Evolutionary conservation across 2,329 filamentous ascomycete genomes (phyloP), one percentile per base, ranked within the genome.

Genomic region (Aspergillus texensis): DNA sequence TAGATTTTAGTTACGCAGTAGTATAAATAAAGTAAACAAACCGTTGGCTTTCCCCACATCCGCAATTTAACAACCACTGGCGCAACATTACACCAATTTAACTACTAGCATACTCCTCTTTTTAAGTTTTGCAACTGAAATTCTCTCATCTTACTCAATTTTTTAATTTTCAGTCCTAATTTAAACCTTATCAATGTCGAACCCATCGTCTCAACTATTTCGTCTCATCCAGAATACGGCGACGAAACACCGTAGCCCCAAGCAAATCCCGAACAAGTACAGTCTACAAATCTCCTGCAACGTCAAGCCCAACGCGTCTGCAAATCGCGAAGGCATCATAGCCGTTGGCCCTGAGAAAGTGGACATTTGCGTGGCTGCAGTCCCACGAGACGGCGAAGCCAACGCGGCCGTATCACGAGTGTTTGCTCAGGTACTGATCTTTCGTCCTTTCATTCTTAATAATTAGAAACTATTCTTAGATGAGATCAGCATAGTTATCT

Each of bases 351-450:
- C 87, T 28, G 82, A 86, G 8, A 79, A 78, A 2, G 83, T 92
- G 54, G 85, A 90, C 64, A 74, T 93, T 1, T 89, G 88, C 55
- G 89, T 92, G 2, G 78, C 89, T 0, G 89, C 88, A 0, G 88
- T 85, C 66, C 83, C 90, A 12, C 83, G 84, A 64, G 88, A 91
- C 16, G 89, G 89, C 16, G 88, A 91, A 72, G 86, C 90, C 6
- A 92, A 92, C 72, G 85, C 85, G 71, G 89, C 89, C 5, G 87
- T 91, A 2, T 78, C 87, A 56, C 80, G 84, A 43, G 77, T 92
- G 5, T 78, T 93, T 61, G 88, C 89, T 66, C 79, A 86, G 71
- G 87, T 88, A 69, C 66, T 46, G 6, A 1, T 34, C 32, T 30
- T 16, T 19, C 58, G 26, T 28, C 16, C 16, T 34, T 10, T 53